Evolutionary conservation across 768 basidiomycete genomes (phyloP).

Genomic region (Trametes meyenii): DNA sequence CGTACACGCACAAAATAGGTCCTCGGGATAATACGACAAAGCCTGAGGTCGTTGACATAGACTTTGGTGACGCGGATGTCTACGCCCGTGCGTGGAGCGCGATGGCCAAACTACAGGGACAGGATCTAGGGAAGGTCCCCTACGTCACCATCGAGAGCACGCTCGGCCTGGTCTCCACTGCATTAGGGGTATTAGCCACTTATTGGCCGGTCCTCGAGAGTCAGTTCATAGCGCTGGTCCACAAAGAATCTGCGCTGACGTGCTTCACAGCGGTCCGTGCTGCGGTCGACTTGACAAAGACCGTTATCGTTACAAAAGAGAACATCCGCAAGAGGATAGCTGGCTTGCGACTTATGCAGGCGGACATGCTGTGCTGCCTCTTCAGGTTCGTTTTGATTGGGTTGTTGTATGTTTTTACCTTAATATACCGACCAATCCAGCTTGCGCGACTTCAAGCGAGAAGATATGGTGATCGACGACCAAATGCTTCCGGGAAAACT

Average conservation of each 20-base stretch:
- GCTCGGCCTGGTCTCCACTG: not conserved
- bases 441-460: conserved; percentile 1
- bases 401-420: not conserved
- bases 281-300: not conserved
- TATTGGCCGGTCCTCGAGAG: not conserved
- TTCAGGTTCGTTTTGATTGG: not conserved
- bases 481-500: not conserved
- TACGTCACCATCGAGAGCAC: not conserved
- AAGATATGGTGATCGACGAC: not conserved
- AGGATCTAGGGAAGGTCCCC: not conserved
- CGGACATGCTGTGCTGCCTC: conserved; percentile 1
- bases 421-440: not conserved
- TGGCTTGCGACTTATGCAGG: not conserved
- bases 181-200: not conserved
- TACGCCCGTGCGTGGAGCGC: not conserved
- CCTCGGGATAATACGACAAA: not conserved
- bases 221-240: not conserved
- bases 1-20: not conserved
- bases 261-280: not conserved
- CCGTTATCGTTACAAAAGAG: not conserved
- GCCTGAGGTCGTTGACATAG: not conserved
- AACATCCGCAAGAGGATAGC: conserved; percentile 5
- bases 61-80: not conserved
- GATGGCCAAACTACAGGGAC: not conserved
- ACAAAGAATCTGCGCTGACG: not conserved